Evolutionary conservation across 192 early-diverging fungal species (phyloP), one percentile per base, ranked within the genome.

Genomic region (Coemansia sp.): DNA sequence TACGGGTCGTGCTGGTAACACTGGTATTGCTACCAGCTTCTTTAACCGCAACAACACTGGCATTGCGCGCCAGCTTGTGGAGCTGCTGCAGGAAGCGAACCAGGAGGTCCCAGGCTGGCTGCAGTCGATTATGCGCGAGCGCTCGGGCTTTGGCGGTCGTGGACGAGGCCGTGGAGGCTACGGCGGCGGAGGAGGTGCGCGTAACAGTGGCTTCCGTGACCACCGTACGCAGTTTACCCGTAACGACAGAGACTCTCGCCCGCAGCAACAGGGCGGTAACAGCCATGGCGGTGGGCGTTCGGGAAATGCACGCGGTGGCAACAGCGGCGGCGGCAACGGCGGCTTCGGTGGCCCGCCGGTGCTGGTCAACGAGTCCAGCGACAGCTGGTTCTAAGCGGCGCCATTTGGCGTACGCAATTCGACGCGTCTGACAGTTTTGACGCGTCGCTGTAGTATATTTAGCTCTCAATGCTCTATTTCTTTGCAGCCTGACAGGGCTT

Each of bases 1-100:
- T 89, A 98, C 95, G 44, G 95, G 92, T 64, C 91, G 96, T 86
- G 96, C 94, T 57, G 95, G 95, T 64, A 97, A 96, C 85, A 87
- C 86, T 26, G 96, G 95, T 61, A 81, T 87, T 22, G 91, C 94
- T 52, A 97, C 94, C 6, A 91, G 93, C 44, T 97, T 97, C 87
- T 97, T 97, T 82, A 94, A 94, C 86, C 86, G 90, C 48, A 82
- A 85, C 47, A 89, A 92, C 85, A 91, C 88, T 65, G 84, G 86
- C 54, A 87, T 97, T 61, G 91, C 90, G 26, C 86, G 87, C 62
- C 92, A 91, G 58, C 78, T 98, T 36, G 82, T 94, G 37, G 93
- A 95, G 6, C 85, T 97, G 55, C 85, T 98, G 36, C 86, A 84
- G 62, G 96, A 98, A 66, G 92, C 96, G 23, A 95, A 96, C 69